These are phyloP conservation scores for Curvularia spicifera DNA, from an alignment of 2,329 filamentous ascomycete species.

Conservation along the genomic window DNA sequence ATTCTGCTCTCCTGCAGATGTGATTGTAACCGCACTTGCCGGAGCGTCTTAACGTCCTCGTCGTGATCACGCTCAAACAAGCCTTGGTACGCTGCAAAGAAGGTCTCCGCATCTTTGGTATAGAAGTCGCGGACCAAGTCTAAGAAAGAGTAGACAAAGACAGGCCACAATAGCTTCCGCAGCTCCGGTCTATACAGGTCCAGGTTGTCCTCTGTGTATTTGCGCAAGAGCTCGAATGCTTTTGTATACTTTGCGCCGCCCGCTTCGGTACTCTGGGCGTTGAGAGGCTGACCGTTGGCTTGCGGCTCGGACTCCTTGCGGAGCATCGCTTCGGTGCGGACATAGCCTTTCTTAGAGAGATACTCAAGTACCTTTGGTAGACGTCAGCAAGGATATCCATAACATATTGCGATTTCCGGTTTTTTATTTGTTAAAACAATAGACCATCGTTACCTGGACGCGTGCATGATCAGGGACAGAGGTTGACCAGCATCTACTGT, in stretches of 20 bases:
- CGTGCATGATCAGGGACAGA: too few species aligned
- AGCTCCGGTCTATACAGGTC: slow-evolving; percentile 94
- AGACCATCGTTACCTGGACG: neutral
- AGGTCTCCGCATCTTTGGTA: slow-evolving; percentile 72
- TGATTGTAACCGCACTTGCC: slow-evolving; percentile 74
- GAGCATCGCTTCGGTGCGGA: slow-evolving; percentile 88
- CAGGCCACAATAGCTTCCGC: slow-evolving; percentile 84
- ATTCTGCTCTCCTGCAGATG: slow-evolving; percentile 78
- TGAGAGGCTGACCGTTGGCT: slow-evolving; percentile 79
- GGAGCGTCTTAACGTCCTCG: slow-evolving; percentile 80
- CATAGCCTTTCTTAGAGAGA: slow-evolving; percentile 92
- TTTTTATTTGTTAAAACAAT: neutral
- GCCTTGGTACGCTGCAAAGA: slow-evolving; percentile 72
- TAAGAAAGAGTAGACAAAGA: slow-evolving; percentile 92
- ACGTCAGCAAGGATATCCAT: slow-evolving; percentile 11
- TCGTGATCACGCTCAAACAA: slow-evolving; percentile 77
- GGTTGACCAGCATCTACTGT: neutral
- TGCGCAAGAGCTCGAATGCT: slow-evolving; percentile 74
- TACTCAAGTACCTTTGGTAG: slow-evolving; percentile 81
- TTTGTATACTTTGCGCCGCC: slow-evolving; percentile 79
- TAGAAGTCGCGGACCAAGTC: slow-evolving; percentile 77
- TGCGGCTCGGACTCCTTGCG: slow-evolving; percentile 87
- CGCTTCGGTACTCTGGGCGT: slow-evolving; percentile 66
- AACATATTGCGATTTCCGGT: neutral
- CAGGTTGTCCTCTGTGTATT: slow-evolving; percentile 89